phyloP scores from a whole-genome alignment of 1,284 basidiomycete genomes.

The Hemileia vastatrix region DNA sequence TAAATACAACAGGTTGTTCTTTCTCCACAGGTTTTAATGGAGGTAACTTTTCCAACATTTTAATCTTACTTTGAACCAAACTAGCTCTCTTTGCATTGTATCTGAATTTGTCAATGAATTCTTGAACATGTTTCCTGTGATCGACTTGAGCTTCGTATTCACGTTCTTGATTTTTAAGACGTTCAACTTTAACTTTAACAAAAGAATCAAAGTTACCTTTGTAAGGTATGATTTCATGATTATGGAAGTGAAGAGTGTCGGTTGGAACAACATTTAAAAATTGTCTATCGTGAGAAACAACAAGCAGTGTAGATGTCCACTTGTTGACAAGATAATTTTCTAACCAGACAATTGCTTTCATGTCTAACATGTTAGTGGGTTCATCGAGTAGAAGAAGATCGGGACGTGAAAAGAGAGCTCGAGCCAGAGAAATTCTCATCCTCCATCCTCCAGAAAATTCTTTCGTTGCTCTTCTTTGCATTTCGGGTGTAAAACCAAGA shows the following conservation, averaged over 20 bases:
- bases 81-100: constrained; percentile 67
- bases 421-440: constrained; percentile 48
- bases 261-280: constrained; percentile 80
- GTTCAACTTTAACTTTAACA: constrained; percentile 94
- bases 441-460: constrained; percentile 97
- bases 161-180: constrained; percentile 77
- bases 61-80: constrained; percentile 92
- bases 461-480: constrained; percentile 45
- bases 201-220: constrained; percentile 93
- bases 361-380: constrained; percentile 75
- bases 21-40: constrained; percentile 80
- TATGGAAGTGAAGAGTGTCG: constrained; percentile 86
- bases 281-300: constrained; percentile 95
- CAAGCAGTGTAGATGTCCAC: constrained; percentile 84
- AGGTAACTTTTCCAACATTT: constrained; percentile 93
- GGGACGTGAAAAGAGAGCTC: constrained; percentile 84
- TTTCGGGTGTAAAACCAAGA: neutral
- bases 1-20: neutral
- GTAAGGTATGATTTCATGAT: constrained; percentile 48
- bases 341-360: constrained; percentile 65
- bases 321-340: constrained; percentile 94
- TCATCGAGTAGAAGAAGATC: constrained; percentile 78
- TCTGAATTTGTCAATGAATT: constrained; percentile 92
- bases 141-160: constrained; percentile 93
- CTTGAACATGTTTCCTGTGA: constrained; percentile 86